These are phyloP conservation scores for Alternaria sp. DNA, from an alignment of 2,329 filamentous ascomycete species.

Conservation along the genomic window DNA sequence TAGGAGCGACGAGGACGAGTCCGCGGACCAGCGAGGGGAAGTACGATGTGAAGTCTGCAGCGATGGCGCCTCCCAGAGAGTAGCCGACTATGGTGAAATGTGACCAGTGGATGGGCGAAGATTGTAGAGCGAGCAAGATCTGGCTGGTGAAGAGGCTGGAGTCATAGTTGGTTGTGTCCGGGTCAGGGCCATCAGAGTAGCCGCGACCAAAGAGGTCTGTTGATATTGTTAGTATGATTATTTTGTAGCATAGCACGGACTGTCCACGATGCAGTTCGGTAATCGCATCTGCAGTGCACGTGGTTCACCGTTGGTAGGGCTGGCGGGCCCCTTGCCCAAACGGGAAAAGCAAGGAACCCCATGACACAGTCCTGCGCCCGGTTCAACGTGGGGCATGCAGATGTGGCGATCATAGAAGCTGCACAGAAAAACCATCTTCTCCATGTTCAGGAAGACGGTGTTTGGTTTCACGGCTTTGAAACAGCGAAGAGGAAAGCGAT, in stretches of 20 bases:
- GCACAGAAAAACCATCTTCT: background rate
- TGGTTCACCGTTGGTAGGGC: conserved; percentile 15
- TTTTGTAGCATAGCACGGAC: background rate
- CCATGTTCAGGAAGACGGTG: background rate
- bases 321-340: conserved; percentile 11
- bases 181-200: conserved; percentile 72
- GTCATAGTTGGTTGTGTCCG: conserved; percentile 69
- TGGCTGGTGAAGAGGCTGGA: conserved; percentile 75
- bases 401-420: background rate
- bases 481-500: background rate
- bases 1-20: conserved; percentile 78
- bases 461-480: background rate
- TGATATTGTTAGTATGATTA: conserved; percentile 7
- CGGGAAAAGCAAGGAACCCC: background rate
- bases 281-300: conserved; percentile 4
- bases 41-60: conserved; percentile 71
- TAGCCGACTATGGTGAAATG: conserved; percentile 78
- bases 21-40: conserved; percentile 72
- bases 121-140: conserved; percentile 72
- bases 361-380: conserved; percentile 1
- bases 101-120: conserved; percentile 63
- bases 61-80: conserved; percentile 78
- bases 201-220: conserved; percentile 77
- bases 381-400: conserved; percentile 8
- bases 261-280: background rate